Evolutionary conservation across 371 early-diverging fungal genomes (phyloP).

Genomic region (Mortierella sp.): DNA sequence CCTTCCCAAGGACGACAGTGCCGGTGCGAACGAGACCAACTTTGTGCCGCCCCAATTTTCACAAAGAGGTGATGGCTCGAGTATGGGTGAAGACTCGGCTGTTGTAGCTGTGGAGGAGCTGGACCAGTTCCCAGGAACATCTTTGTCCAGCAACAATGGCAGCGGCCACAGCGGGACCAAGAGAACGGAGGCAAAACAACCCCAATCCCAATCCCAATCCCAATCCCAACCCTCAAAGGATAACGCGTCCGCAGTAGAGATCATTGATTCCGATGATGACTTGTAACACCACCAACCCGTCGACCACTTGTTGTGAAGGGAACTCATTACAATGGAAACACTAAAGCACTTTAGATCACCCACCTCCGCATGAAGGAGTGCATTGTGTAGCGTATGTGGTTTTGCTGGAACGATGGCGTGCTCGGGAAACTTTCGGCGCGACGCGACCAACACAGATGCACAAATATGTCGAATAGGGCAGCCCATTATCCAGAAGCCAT

Average conservation of each 20-base stretch:
- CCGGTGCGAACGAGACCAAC: too few relatives aligned
- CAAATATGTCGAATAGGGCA: too few relatives aligned
- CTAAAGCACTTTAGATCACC: not conserved
- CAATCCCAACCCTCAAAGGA: not conserved
- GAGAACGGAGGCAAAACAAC: too few relatives aligned
- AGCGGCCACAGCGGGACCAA: too few relatives aligned
- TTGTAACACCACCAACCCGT: slow-evolving; percentile 1
- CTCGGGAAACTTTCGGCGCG: too few relatives aligned
- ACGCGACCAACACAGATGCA: too few relatives aligned
- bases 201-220: too few relatives aligned
- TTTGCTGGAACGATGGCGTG: not conserved
- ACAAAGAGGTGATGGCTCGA: not conserved
- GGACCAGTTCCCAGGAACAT: slow-evolving; percentile 3
- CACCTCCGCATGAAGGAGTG: too few relatives aligned
- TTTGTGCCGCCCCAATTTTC: too few relatives aligned
- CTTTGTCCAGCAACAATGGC: not conserved
- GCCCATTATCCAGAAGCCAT: not conserved
- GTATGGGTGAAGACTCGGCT: not conserved
- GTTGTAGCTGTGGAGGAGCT: not conserved
- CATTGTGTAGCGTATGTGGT: too few relatives aligned
- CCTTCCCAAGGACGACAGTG: too few relatives aligned
- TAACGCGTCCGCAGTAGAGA: slow-evolving; percentile 10
- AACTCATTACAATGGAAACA: too few relatives aligned
- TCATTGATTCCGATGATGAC: slow-evolving; percentile 28
- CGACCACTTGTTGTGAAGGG: not conserved